Conservation (phyloP, 306 rosid species). For the Fagus crenata region DNA sequence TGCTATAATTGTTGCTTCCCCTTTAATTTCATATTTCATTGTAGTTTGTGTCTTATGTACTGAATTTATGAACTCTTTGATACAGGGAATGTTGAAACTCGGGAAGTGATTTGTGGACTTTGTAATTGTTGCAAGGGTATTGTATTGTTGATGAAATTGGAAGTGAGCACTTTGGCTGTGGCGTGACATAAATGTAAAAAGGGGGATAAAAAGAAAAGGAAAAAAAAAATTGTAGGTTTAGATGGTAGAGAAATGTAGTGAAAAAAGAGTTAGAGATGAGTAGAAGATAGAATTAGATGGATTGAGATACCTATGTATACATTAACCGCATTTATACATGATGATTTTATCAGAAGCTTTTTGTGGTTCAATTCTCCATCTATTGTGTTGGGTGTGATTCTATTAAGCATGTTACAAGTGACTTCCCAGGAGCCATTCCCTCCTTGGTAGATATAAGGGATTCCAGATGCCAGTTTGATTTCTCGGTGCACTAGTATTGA, state of each 20-base stretch:
- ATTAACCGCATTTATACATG: constrained; percentile 51
- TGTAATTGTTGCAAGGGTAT: neutral
- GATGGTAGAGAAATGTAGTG: constrained; percentile 31
- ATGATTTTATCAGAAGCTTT: constrained; percentile 19
- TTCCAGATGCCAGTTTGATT: no score
- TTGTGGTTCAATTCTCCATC: constrained; percentile 1
- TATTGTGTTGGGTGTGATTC: neutral
- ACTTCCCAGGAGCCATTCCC: no score
- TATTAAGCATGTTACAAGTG: neutral
- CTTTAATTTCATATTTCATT: no score
- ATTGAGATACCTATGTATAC: constrained; percentile 46
- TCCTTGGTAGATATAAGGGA: no score
- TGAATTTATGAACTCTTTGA: constrained; percentile 19
- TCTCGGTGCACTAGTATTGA: neutral
- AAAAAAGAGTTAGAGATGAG: constrained; percentile 34
- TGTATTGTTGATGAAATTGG: neutral
- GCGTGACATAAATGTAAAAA: constrained; percentile 36
- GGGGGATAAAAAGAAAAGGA: neutral
- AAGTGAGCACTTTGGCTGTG: neutral
- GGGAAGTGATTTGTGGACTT: constrained; percentile 8
- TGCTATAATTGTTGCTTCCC: neutral
- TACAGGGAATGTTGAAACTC: constrained; percentile 29
- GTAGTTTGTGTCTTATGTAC: neutral
- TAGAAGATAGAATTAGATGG: constrained; percentile 26
- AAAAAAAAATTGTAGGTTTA: constrained; percentile 32